Evolutionary conservation across 2,329 filamentous ascomycete genomes (phyloP).

Genomic region (Chaetomium globosum): DNA sequence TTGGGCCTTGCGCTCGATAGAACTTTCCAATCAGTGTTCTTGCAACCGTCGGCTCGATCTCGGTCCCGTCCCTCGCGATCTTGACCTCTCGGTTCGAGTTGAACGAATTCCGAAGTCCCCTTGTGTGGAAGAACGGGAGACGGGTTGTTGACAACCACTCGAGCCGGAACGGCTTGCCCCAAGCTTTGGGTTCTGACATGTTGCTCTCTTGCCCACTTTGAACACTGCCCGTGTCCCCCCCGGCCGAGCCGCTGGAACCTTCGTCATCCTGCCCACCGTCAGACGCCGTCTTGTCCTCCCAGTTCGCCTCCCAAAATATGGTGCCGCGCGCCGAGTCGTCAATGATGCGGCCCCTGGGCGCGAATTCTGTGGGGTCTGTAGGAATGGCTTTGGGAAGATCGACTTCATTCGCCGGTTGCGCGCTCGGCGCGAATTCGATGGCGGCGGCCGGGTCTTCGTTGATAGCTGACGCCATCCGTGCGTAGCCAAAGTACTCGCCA

Average conservation of each 20-base stretch:
- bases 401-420: constrained; percentile 59
- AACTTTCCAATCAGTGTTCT: constrained; percentile 78
- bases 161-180: constrained; percentile 89
- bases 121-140: constrained; percentile 84
- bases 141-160: constrained; percentile 85
- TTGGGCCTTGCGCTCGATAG: constrained; percentile 56
- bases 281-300: constrained; percentile 52
- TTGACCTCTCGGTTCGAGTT: constrained; percentile 95
- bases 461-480: constrained; percentile 84
- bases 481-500: constrained; percentile 94
- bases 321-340: constrained; percentile 92
- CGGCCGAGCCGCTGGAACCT: constrained; percentile 43
- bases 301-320: constrained; percentile 91
- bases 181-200: constrained; percentile 61
- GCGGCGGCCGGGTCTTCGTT: constrained; percentile 72
- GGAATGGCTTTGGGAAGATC: constrained; percentile 78
- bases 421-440: constrained; percentile 68
- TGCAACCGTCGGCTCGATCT: constrained; percentile 82
- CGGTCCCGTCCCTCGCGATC: constrained; percentile 91
- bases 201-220: constrained; percentile 47
- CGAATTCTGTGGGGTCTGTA: constrained; percentile 75
- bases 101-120: constrained; percentile 88
- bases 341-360: constrained; percentile 83
- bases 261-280: constrained; percentile 42
- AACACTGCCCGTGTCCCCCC: constrained; percentile 46